Evolutionary conservation across 257 asterid genomes (phyloP).

Genomic region (Lycium ferocissimum): DNA sequence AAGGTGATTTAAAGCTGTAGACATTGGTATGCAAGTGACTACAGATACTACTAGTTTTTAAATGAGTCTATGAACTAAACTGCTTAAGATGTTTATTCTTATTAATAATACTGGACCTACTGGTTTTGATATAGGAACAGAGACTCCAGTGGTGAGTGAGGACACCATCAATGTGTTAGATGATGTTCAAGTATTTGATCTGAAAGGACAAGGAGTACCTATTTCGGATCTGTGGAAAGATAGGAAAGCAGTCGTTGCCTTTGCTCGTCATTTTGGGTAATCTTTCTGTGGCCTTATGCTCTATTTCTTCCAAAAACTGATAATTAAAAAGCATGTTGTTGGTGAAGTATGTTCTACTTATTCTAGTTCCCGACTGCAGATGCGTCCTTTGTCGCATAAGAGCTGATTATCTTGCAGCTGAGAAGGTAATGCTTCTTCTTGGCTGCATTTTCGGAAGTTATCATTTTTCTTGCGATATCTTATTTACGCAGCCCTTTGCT

Average conservation of each 20-base stretch:
- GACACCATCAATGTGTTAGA: constrained; percentile 58
- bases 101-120: neutral
- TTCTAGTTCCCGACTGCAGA: constrained; percentile 50
- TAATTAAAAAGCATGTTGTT: neutral
- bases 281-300: neutral
- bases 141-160: constrained; percentile 48
- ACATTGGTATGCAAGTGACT: neutral
- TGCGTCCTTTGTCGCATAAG: constrained; percentile 94
- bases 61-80: neutral
- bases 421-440: constrained; percentile 59
- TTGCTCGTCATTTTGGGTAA: constrained; percentile 99
- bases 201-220: constrained; percentile 66
- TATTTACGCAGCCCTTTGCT: too few species aligned
- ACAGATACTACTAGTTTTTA: neutral
- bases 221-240: constrained; percentile 93
- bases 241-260: constrained; percentile 93
- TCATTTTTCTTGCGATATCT: neutral
- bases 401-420: constrained; percentile 85
- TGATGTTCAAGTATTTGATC: constrained; percentile 59
- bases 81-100: neutral
- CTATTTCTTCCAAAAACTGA: neutral
- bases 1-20: neutral
- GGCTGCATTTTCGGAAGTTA: neutral
- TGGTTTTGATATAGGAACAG: constrained; percentile 50
- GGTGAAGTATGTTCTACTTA: neutral